A percentile compares a stretch with the other conserved stretches of the same genome.
These are phyloP conservation scores for Citrus hindsii DNA, from an alignment of 345 rosid genomes.

Conservation along the genomic window DNA sequence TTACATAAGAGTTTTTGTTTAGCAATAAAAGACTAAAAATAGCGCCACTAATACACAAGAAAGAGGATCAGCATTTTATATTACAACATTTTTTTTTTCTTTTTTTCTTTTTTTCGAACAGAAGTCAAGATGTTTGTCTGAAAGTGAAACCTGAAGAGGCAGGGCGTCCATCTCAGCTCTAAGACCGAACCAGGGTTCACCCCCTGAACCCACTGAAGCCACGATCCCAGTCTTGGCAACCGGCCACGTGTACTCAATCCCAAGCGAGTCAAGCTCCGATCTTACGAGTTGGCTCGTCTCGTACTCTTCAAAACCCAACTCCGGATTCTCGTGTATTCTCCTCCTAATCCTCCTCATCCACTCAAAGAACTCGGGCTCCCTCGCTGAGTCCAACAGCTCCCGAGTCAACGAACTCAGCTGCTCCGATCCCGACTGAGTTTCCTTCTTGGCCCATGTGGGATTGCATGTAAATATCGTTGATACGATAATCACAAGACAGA, in stretches of 20 bases:
- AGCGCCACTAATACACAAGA: too few relatives aligned
- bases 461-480: neutral
- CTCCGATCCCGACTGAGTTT: neutral
- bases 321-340: conserved; percentile 51
- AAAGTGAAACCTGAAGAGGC: conserved; percentile 36
- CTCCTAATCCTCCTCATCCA: conserved; percentile 42
- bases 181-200: conserved; percentile 46
- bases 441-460: neutral
- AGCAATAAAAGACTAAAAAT: too few relatives aligned
- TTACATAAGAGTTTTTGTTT: too few relatives aligned
- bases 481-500: conserved; percentile 2
- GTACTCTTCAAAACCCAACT: conserved; percentile 45
- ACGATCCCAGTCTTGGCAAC: conserved; percentile 50
- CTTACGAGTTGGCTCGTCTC: conserved; percentile 40
- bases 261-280: conserved; percentile 39
- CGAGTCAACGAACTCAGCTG: conserved; percentile 18
- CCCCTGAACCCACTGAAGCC: conserved; percentile 41
- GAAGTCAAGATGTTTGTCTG: neutral
- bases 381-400: conserved; percentile 32
- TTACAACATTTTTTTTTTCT: too few relatives aligned
- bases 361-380: conserved; percentile 34
- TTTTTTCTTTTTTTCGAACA: too few relatives aligned
- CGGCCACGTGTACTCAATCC: conserved; percentile 47
- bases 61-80: too few relatives aligned
- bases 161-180: conserved; percentile 67